Evolutionary conservation across 1,284 basidiomycete species (phyloP).

Genomic region (Melampsora americana): DNA sequence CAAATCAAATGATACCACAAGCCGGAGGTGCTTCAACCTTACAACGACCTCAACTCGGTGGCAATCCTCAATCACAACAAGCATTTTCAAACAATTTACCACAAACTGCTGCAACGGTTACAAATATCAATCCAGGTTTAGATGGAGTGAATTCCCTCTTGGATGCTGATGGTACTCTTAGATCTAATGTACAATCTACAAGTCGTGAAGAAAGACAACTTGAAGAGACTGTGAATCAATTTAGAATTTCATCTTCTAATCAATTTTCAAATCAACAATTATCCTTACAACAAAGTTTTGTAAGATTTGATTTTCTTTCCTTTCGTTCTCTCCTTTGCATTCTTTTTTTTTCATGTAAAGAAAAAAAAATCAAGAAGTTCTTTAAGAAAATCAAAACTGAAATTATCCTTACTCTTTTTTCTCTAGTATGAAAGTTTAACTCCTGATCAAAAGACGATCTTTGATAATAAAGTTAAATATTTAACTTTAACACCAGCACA

Average conservation of each 20-base stretch:
- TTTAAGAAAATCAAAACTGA: no score
- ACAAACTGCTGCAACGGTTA: not conserved
- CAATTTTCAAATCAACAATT: not conserved
- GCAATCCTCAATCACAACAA: not conserved
- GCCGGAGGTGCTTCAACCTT: not conserved
- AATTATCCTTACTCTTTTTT: not conserved
- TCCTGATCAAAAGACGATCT: constrained; percentile 33
- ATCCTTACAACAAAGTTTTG: not conserved
- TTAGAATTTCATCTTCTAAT: not conserved
- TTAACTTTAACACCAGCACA: constrained; percentile 16
- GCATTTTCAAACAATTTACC: not conserved
- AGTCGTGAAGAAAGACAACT: not conserved
- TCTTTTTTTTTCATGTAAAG: no score
- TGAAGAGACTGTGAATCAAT: not conserved
- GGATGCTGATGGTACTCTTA: not conserved
- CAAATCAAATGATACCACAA: no score
- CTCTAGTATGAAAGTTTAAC: constrained; percentile 26
- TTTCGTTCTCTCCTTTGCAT: no score
- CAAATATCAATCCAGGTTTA: not conserved
- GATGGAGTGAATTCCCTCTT: not conserved
- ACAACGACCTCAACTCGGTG: not conserved
- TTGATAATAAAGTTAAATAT: constrained; percentile 27
- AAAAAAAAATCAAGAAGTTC: no score
- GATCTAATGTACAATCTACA: not conserved
- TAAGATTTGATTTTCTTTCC: not conserved